Base-by-base conservation (phyloP, 495 filamentous ascomycete species). In the Penicillium antarcticum region DNA sequence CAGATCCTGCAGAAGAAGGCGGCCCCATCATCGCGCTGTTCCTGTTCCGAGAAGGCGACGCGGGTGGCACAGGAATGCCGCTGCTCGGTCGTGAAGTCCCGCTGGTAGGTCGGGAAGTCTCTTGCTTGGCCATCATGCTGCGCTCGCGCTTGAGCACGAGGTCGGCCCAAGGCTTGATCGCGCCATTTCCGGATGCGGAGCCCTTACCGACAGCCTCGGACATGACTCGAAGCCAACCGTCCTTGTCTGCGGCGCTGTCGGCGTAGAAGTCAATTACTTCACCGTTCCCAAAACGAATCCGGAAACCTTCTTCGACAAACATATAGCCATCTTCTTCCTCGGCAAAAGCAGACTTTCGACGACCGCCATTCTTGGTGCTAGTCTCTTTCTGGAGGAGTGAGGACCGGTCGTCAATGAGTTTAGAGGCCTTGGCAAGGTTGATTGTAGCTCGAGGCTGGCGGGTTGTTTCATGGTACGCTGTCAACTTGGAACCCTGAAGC, bases 271-370 rank as follows among this genome's bases (percentile, higher is more conserved):
- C 94, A 55, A 98, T 98, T 35, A 92, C 83, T 71, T 98, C 94
- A 42, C 94, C 94, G 63, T 98, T 98, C 52, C 87, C 91, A 69
- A 98, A 98, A 45, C 92, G 89, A 66, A 98, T 92, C 31, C 94
- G 88, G 82, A 98, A 98, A 11, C 95, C 94, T 65, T 97, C 95
- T 69, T 98, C 94, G 18, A 98, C 94, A 59, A 97, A 97, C 91
- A 97, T 96, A 73, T 97, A 98, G 41, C 95, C 94, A 60, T 98
- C 94, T 68, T 97, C 95, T 60, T 97, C 95, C 68, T 97, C 94
- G 7, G 95, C 92, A 59, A 98, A 98, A 23, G 89, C 94, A 45
- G 89, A 95, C 63, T 94, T 92, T 32, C 94, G 85, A 18, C 94
- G 84, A 56, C 85, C 85, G 48, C 88, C 87, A 53, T 78, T 80